Conservation (phyloP, 2,329 filamentous ascomycete species). For the Cladophialophora chaetospira region DNA sequence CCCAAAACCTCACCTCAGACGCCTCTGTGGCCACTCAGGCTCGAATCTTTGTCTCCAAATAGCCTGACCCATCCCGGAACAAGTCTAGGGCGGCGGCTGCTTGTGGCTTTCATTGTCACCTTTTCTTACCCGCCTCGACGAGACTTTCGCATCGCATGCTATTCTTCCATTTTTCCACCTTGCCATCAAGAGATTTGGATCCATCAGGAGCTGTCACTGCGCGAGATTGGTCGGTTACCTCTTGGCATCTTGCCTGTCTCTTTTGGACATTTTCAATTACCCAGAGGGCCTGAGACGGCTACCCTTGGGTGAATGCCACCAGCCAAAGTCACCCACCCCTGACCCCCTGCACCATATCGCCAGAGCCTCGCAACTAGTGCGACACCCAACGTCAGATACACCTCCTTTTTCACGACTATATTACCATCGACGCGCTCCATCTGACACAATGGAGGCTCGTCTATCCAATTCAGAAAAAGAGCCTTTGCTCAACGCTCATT, state of each 20-base stretch:
- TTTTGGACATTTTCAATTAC: not conserved
- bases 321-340: conserved; percentile 4
- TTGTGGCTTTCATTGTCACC: not conserved
- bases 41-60: not conserved
- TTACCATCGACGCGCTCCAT: conserved; percentile 7
- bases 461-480: conserved; percentile 16
- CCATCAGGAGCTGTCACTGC: not conserved
- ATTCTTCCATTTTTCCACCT: not conserved
- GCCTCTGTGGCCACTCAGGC: not conserved
- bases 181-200: not conserved
- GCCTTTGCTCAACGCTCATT: conserved; percentile 20
- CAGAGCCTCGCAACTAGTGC: conserved; percentile 16
- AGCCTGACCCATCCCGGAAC: not conserved
- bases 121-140: not conserved
- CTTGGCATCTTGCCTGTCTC: not conserved
- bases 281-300: too few species aligned
- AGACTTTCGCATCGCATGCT: not conserved
- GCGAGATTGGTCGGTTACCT: not conserved
- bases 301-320: too few species aligned
- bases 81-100: not conserved
- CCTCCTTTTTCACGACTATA: conserved; percentile 11
- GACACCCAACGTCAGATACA: conserved; percentile 18
- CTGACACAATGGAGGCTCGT: conserved; percentile 15
- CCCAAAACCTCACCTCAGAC: not conserved
- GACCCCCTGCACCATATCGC: conserved; percentile 3